Evolutionary conservation across 2,329 filamentous ascomycete species (phyloP).

Genomic region (Verticillium alfalfae): DNA sequence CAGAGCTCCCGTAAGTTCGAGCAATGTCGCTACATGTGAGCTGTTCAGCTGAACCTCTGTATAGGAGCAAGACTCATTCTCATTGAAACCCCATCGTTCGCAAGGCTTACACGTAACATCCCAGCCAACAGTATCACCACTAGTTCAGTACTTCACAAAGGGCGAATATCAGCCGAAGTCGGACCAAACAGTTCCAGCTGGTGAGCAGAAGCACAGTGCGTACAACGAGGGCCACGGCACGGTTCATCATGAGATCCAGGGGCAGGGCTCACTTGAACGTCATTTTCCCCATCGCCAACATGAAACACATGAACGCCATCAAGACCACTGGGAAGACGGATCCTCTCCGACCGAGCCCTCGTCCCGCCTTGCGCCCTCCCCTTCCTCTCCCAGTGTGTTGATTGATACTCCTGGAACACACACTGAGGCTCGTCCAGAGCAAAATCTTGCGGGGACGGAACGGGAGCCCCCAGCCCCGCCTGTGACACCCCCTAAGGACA

Average conservation of each 20-base stretch:
- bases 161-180: slow-evolving; percentile 42
- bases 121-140: slow-evolving; percentile 17
- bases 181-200: slow-evolving; percentile 17
- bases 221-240: slow-evolving; percentile 15
- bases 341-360: slow-evolving; percentile 12
- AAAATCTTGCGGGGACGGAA: slow-evolving; percentile 16
- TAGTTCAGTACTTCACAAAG: slow-evolving; percentile 49
- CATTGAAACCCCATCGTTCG: background rate
- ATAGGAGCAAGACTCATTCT: slow-evolving; percentile 1
- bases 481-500: slow-evolving; percentile 14
- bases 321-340: slow-evolving; percentile 15
- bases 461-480: slow-evolving; percentile 18
- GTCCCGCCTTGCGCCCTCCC: slow-evolving; percentile 14
- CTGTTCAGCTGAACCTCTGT: background rate
- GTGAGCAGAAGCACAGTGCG: slow-evolving; percentile 22
- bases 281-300: slow-evolving; percentile 5
- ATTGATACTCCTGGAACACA: slow-evolving; percentile 36
- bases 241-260: slow-evolving; percentile 10
- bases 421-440: slow-evolving; percentile 42
- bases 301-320: slow-evolving; percentile 9
- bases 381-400: slow-evolving; percentile 22
- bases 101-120: background rate
- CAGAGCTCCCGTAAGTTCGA: slow-evolving; percentile 39
- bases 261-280: slow-evolving; percentile 6
- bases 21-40: background rate